A percentile compares a stretch with the other conserved stretches of the same genome.
Conservation (phyloP, 139 green algal species). For the Gonium pectorale region DNA sequence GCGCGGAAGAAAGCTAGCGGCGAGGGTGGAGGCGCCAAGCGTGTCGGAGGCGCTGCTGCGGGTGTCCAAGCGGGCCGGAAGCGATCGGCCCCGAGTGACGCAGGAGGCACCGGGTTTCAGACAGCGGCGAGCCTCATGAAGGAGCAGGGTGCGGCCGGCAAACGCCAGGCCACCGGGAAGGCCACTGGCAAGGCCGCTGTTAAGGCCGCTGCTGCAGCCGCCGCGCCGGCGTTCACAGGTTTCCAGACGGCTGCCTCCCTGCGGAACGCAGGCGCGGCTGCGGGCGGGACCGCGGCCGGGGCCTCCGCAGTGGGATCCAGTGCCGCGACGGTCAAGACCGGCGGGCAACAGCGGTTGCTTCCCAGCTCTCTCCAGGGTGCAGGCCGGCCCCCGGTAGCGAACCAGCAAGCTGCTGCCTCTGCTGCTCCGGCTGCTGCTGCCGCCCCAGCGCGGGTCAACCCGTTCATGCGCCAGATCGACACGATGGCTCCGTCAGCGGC, state of each 20-base stretch:
- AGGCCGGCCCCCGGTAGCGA: background rate
- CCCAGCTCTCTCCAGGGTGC: background rate
- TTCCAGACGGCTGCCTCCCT: slow-evolving; percentile 1
- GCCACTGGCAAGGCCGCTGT: background rate
- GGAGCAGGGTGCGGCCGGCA: background rate
- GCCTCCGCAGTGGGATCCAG: too few species aligned
- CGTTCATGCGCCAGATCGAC: background rate
- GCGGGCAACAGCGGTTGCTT: background rate
- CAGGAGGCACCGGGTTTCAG: background rate
- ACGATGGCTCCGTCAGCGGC: too few species aligned
- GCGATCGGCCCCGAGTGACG: background rate
- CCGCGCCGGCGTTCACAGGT: background rate
- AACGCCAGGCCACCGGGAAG: background rate
- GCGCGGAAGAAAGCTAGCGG: background rate
- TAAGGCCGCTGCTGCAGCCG: too few species aligned
- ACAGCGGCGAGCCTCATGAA: slow-evolving; percentile 30
- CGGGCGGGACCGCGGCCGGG: too few species aligned
- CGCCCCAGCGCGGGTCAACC: background rate
- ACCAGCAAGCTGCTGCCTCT: background rate
- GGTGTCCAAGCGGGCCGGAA: background rate
- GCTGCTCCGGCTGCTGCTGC: background rate
- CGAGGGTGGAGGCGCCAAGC: background rate
- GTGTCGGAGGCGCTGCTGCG: background rate
- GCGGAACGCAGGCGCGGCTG: background rate
- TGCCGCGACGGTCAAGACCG: background rate